Conservation (phyloP, 2,329 filamentous ascomycete genomes). For the Xylariaceae sp. region DNA sequence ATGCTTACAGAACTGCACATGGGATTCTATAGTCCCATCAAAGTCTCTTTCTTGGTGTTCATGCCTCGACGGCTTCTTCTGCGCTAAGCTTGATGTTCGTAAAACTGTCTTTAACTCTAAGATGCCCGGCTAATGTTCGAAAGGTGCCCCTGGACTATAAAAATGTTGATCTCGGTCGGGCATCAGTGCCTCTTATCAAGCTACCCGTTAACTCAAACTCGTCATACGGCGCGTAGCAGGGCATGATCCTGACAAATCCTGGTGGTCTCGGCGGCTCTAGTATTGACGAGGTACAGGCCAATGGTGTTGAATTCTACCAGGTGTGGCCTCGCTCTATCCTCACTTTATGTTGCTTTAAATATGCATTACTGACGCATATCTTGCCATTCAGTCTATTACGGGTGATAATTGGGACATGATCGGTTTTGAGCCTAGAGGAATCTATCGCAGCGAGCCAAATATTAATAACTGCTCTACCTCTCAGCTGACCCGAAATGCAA, state of each 20-base stretch:
- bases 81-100: constrained; percentile 10
- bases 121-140: neutral
- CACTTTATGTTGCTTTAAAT: neutral
- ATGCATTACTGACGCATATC: neutral
- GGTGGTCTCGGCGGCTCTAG: constrained; percentile 8
- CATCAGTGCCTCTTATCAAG: constrained; percentile 11
- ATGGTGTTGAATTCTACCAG: constrained; percentile 9
- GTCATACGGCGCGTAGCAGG: constrained; percentile 7
- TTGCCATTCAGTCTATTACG: constrained; percentile 2
- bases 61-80: constrained; percentile 9
- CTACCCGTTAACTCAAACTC: constrained; percentile 9
- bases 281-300: constrained; percentile 8
- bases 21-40: constrained; percentile 10
- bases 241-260: constrained; percentile 11
- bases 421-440: constrained; percentile 9
- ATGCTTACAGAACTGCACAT: constrained; percentile 10
- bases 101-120: neutral
- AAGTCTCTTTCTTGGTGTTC: constrained; percentile 9
- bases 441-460: constrained; percentile 12
- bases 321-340: neutral
- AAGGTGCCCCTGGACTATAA: constrained; percentile 12
- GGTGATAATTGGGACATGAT: constrained; percentile 12
- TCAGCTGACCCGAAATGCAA: neutral
- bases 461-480: constrained; percentile 6
- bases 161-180: constrained; percentile 5